A percentile compares a stretch with the other conserved stretches of the same genome.
Evolutionary conservation across 2,329 filamentous ascomycete species (phyloP).

Genomic region (Pestalotiopsis sp.): DNA sequence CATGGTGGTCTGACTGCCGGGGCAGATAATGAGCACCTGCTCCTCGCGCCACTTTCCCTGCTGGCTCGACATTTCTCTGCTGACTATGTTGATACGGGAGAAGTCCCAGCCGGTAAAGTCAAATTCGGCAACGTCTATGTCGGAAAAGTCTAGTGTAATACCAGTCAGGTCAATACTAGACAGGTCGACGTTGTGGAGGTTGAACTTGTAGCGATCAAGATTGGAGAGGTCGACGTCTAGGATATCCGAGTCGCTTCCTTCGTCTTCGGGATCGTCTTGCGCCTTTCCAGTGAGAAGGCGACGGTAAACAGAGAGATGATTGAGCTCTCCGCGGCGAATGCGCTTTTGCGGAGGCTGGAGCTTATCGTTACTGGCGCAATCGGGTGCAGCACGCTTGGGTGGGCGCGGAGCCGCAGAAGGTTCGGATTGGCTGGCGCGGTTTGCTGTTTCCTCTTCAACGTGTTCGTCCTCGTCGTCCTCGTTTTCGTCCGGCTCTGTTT

Average conservation of each 20-base stretch:
- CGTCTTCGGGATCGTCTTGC: no score
- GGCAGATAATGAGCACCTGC: slow-evolving; percentile 72
- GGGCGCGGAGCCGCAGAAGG: no score
- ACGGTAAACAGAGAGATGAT: no score
- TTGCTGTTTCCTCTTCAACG: not conserved
- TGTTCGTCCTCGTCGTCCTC: not conserved
- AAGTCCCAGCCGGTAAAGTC: not conserved
- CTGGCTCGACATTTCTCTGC: slow-evolving; percentile 52
- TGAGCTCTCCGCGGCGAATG: no score
- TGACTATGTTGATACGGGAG: slow-evolving; percentile 16
- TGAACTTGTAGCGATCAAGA: not conserved
- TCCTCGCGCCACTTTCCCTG: slow-evolving; percentile 66
- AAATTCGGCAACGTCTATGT: not conserved
- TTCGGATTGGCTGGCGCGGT: no score
- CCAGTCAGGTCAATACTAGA: not conserved
- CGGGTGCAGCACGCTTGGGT: no score
- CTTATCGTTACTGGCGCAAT: no score
- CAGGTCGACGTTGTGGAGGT: not conserved
- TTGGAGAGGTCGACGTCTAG: not conserved
- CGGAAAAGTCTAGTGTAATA: not conserved
- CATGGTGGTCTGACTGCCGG: slow-evolving; percentile 86
- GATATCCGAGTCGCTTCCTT: not conserved
- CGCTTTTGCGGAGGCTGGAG: no score
- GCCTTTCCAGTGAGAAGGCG: no score
- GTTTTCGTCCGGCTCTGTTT: not conserved